These are phyloP conservation scores for Bromus sterilis DNA, from an alignment of 176 grass and related monocot genomes.

Conservation along the genomic window DNA sequence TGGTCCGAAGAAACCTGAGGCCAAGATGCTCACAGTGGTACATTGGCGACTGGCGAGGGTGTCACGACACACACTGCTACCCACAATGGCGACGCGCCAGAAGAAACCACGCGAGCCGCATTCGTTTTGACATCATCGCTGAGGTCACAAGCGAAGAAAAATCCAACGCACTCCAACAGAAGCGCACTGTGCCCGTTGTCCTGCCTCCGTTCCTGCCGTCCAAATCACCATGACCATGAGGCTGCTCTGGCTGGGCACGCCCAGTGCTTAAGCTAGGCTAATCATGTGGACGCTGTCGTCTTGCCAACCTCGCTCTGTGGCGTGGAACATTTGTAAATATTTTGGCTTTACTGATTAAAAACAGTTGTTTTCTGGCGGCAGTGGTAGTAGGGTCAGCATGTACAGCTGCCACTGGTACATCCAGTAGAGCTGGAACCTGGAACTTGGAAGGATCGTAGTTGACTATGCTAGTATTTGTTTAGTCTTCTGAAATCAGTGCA, in stretches of 20 bases:
- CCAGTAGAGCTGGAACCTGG: neutral
- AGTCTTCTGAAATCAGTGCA: neutral
- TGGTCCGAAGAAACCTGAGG: neutral
- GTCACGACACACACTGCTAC: constrained; percentile 20
- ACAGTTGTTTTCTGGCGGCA: no score
- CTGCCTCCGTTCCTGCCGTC: neutral
- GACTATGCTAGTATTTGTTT: constrained; percentile 5
- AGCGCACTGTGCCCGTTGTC: neutral
- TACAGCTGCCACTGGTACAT: neutral
- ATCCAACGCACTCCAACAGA: neutral
- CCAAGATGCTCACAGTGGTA: neutral
- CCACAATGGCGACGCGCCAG: constrained; percentile 7
- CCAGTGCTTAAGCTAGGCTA: neutral
- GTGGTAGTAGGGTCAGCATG: neutral
- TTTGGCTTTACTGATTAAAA: neutral
- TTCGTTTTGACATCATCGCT: constrained; percentile 39
- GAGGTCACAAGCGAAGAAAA: constrained; percentile 18
- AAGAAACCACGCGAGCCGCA: neutral
- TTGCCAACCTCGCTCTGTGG: neutral
- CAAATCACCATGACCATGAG: constrained; percentile 3
- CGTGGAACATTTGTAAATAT: no score
- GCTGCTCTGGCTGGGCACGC: neutral
- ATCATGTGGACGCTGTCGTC: neutral
- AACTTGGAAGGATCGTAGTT: constrained; percentile 4
- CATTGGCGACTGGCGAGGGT: neutral